These are phyloP conservation scores for Tetracladium marchalianum DNA, from an alignment of 495 filamentous ascomycete genomes.

Conservation along the genomic window DNA sequence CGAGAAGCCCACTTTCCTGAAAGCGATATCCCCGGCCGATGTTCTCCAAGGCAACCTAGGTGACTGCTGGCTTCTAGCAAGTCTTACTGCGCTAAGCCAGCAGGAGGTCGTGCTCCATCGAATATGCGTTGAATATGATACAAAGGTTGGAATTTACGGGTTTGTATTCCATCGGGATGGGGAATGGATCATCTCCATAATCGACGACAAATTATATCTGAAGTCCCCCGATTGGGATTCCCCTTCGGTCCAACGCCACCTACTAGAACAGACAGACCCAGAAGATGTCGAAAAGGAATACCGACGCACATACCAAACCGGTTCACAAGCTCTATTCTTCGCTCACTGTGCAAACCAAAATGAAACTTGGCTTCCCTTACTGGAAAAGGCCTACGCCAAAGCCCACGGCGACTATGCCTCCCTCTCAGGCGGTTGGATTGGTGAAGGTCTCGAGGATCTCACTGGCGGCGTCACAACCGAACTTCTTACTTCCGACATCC, in stretches of 20 bases:
- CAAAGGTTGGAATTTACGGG: conserved; percentile 82
- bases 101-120: conserved; percentile 68
- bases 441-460: conserved; percentile 83
- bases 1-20: conserved; percentile 74
- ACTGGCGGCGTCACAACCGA: conserved; percentile 86
- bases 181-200: conserved; percentile 84
- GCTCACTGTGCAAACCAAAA: conserved; percentile 76
- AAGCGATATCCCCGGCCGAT: conserved; percentile 72
- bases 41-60: conserved; percentile 73
- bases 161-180: conserved; percentile 93
- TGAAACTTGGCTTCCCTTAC: conserved; percentile 88
- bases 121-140: conserved; percentile 71
- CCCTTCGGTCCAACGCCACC: conserved; percentile 10
- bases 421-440: conserved; percentile 14
- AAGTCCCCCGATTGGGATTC: conserved; percentile 70
- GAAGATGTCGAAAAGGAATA: conserved; percentile 71
- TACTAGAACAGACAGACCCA: conserved; percentile 38
- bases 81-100: conserved; percentile 51
- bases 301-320: conserved; percentile 59
- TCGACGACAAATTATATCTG: conserved; percentile 73
- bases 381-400: conserved; percentile 96
- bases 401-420: conserved; percentile 53
- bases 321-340: conserved; percentile 71
- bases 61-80: conserved; percentile 90
- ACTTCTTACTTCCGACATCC: conserved; percentile 68